Conservation (phyloP, 345 rosid genomes). For the Boechera retrofracta region DNA sequence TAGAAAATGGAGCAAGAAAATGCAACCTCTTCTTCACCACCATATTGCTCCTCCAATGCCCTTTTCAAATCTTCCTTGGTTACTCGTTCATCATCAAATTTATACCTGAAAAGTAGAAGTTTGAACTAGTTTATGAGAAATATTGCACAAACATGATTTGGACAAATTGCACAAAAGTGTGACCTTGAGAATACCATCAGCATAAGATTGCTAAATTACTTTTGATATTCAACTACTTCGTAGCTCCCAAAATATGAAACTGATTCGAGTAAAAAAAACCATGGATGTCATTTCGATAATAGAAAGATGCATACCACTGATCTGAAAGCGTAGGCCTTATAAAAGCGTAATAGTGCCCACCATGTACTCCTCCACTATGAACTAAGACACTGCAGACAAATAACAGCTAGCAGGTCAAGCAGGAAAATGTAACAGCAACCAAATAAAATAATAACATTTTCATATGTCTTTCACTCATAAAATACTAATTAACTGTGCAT, state of each 20-base stretch:
- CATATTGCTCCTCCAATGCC: constrained; percentile 97
- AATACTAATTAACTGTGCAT: constrained; percentile 16
- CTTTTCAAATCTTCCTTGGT: constrained; percentile 92
- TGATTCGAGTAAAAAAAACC: background rate
- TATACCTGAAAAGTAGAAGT: constrained; percentile 63
- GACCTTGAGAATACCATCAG: constrained; percentile 19
- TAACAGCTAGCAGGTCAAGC: constrained; percentile 32
- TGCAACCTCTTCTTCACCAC: constrained; percentile 95
- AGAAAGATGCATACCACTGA: constrained; percentile 69
- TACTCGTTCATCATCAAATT: constrained; percentile 97
- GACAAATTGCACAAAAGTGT: background rate
- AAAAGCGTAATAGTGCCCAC: constrained; percentile 98
- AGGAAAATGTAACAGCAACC: constrained; percentile 21
- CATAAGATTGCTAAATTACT: background rate
- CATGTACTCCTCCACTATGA: constrained; percentile 98
- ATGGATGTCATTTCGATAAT: background rate
- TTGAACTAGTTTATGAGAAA: background rate
- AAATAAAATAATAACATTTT: constrained; percentile 27
- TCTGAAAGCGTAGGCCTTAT: constrained; percentile 94
- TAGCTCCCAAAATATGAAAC: constrained; percentile 11
- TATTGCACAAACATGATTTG: constrained; percentile 15
- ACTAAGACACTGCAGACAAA: constrained; percentile 83
- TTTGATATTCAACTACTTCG: constrained; percentile 16
- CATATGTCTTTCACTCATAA: constrained; percentile 23
- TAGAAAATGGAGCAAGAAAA: constrained; percentile 17